These are phyloP conservation scores for Aspergillus avenaceus DNA, from an alignment of 495 filamentous ascomycete species.

Conservation along the genomic window DNA sequence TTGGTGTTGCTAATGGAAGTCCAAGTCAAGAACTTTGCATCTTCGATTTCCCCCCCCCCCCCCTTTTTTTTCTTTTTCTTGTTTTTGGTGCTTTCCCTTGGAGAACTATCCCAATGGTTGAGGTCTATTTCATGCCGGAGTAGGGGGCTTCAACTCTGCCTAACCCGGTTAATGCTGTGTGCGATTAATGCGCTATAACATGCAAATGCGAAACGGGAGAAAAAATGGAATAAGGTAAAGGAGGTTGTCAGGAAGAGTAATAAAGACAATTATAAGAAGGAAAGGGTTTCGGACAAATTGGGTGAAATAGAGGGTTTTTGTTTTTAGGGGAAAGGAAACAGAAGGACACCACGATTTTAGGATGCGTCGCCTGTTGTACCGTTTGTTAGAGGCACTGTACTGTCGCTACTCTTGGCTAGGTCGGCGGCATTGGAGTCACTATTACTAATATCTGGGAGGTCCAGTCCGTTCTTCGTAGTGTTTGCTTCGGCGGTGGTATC, in stretches of 20 bases:
- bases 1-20: no score
- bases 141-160: not conserved
- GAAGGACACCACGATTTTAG: no score
- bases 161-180: not conserved
- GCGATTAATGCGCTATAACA: not conserved
- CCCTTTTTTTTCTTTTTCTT: no score
- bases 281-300: no score
- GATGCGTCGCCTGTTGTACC: slow-evolving; percentile 27
- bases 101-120: no score
- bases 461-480: slow-evolving; percentile 6
- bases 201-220: not conserved
- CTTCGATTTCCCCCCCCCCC: no score
- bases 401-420: slow-evolving; percentile 10
- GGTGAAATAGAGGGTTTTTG: no score
- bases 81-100: no score
- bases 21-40: slow-evolving; percentile 1
- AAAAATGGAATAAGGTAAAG: not conserved
- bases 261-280: not conserved
- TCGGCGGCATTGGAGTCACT: slow-evolving; percentile 1
- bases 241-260: not conserved
- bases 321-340: no score
- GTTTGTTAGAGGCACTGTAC: slow-evolving; percentile 25
- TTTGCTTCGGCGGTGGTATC: slow-evolving; percentile 7
- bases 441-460: slow-evolving; percentile 2
- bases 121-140: not conserved